Base-by-base conservation (phyloP, 208 protist genomes). In the Trypanosoma mega region DNA sequence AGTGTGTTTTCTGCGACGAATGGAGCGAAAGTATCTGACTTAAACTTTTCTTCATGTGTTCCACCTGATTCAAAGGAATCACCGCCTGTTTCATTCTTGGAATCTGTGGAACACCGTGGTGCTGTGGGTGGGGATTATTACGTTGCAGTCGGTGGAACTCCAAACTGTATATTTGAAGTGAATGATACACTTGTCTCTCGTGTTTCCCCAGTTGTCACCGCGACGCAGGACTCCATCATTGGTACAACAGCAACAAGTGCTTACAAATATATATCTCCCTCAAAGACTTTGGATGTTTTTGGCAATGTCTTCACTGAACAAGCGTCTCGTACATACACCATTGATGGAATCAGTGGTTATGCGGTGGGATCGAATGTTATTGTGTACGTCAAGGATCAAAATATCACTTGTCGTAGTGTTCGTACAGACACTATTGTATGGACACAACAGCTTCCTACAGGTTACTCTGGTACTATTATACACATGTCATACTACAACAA, bases 401-500 rank as follows among this genome's bases (percentile, higher is more conserved):
- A 2, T 27, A 54, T 65, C 37, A 56, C 24, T 20, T 65, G 59
- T 29, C 59, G 59, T 21, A 65, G 59, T 50, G 59, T 65, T 56
- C 59, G 59, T 34, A 65, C 46, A 20, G 47, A 65, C 48, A 65
- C 54, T 14, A 65, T 14, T 29, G 47, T 65, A 7, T 65, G 59
- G 59, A 39, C 30, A 49, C 24, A 65, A 30, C 7, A 18, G 30
- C 48, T 65, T 65, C 48, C 59, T 27, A 23, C 29, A 8, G 21
- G 5, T 14, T 65, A 43, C 54, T 12, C 37, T 29, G 24, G 18
- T 36, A 45, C 62, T 39, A 14, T 68, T 47, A 30, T 59, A 18
- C 46, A 59, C 37, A 68, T 68, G 62, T 18, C 51, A 0, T 68
- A 68, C 39, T 68, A 68, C 41, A 68, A 68, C 27, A 68, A 68